phyloP scores from a whole-genome alignment of 83 land plant species.

The Diphasiastrum complanatum region DNA sequence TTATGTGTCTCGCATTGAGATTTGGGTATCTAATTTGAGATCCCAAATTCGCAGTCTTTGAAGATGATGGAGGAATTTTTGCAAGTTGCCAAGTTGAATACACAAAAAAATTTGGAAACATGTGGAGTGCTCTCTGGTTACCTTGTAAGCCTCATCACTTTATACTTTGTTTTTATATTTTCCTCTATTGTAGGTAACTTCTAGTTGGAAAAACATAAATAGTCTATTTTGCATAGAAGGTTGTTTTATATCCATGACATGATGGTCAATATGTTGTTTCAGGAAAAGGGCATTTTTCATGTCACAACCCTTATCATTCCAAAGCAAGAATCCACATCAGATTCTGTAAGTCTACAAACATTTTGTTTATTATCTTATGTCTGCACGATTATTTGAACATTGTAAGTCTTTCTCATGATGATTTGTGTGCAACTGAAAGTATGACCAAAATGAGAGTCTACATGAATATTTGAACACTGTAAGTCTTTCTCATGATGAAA shows the following conservation, averaged over 20 bases:
- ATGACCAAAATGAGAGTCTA: no score
- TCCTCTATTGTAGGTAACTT: neutral
- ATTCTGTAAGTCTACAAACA: constrained; percentile 52
- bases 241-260: neutral
- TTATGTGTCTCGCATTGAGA: no score
- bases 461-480: no score
- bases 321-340: constrained; percentile 96
- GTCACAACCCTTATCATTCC: constrained; percentile 85
- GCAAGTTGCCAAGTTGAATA: constrained; percentile 58
- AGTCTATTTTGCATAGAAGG: neutral
- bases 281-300: constrained; percentile 70
- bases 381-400: neutral
- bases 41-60: constrained; percentile 76
- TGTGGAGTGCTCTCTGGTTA: constrained; percentile 91
- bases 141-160: no score
- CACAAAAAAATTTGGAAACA: constrained; percentile 72
- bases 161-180: constrained; percentile 3
- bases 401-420: neutral
- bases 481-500: no score
- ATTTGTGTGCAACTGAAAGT: no score
- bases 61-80: constrained; percentile 74
- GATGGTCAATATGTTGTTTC: neutral
- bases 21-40: no score
- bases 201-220: neutral
- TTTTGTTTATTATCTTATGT: neutral